Evolutionary conservation across 2,329 filamentous ascomycete species (phyloP).

Genomic region (Trichoderma simmonsii): DNA sequence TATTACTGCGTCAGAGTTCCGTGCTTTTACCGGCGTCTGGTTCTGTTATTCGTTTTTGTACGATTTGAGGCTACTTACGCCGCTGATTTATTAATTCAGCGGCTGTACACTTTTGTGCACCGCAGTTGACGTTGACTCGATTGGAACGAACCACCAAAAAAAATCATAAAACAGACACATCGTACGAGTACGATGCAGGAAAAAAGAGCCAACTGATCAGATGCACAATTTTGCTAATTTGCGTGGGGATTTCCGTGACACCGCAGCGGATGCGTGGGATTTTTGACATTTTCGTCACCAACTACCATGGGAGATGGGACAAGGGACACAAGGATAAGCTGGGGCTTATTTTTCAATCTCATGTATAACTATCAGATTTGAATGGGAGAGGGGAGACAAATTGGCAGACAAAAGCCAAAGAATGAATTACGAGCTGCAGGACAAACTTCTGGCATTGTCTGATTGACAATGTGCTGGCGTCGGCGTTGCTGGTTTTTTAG

Average conservation of each 20-base stretch:
- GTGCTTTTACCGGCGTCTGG: neutral
- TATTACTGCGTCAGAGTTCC: neutral
- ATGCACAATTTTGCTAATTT: neutral
- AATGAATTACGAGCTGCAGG: slow-evolving; percentile 4
- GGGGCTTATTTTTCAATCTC: neutral
- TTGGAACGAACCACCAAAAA: neutral
- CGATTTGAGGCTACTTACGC: slow-evolving; percentile 2
- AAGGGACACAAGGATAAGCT: neutral
- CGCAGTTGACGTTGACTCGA: neutral
- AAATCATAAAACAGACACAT: neutral
- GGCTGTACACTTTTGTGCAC: neutral
- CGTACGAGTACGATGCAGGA: neutral
- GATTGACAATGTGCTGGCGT: slow-evolving; percentile 2
- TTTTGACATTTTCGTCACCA: neutral
- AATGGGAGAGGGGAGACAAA: neutral
- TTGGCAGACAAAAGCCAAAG: neutral
- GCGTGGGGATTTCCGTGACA: neutral
- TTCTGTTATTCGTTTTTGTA: neutral
- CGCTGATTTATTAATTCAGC: neutral
- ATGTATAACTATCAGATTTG: slow-evolving; percentile 11
- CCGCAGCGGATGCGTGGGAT: neutral
- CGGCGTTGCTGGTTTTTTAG: slow-evolving; percentile 4
- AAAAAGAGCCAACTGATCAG: neutral
- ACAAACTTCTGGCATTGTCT: neutral
- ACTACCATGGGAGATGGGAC: neutral